These are phyloP conservation scores for Aphanomyces cochlioides DNA, from an alignment of 352 stramenopile species.

Conservation along the genomic window DNA sequence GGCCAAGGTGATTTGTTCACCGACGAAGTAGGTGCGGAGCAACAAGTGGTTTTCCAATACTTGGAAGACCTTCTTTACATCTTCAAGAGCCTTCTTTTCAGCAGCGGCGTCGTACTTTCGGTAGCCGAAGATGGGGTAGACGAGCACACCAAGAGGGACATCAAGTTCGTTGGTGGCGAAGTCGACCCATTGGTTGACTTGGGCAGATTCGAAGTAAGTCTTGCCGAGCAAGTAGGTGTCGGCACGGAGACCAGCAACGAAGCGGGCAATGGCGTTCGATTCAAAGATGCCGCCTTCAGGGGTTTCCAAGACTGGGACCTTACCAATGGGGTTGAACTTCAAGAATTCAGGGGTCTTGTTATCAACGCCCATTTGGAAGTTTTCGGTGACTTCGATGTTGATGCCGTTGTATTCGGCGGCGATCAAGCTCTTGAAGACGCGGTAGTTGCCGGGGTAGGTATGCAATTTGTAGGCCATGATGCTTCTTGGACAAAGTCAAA, in stretches of 20 bases:
- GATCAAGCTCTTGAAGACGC: conserved; percentile 93
- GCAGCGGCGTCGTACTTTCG: conserved; percentile 70
- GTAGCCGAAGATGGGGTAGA: conserved; percentile 87
- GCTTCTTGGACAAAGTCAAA: conserved; percentile 5
- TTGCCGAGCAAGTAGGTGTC: conserved; percentile 86
- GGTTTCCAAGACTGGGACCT: conserved; percentile 86
- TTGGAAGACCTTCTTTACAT: conserved; percentile 82
- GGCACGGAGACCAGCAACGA: conserved; percentile 82
- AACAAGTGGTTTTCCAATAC: conserved; percentile 87
- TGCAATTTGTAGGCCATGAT: conserved; percentile 26
- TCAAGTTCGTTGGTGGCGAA: conserved; percentile 90
- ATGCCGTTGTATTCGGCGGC: conserved; percentile 91
- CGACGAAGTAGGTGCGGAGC: conserved; percentile 89
- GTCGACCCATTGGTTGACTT: conserved; percentile 93
- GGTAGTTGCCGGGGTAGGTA: conserved; percentile 42
- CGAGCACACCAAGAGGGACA: conserved; percentile 80
- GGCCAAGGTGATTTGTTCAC: conserved; percentile 89
- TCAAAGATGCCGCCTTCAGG: conserved; percentile 79
- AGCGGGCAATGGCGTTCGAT: conserved; percentile 90
- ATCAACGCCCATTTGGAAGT: conserved; percentile 59
- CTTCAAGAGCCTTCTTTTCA: conserved; percentile 81
- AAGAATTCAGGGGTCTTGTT: conserved; percentile 69
- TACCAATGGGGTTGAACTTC: conserved; percentile 85
- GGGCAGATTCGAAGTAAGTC: conserved; percentile 87
- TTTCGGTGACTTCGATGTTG: conserved; percentile 67